phyloP scores from a whole-genome alignment of 257 asterid genomes.

The Rubia yunnanensis region DNA sequence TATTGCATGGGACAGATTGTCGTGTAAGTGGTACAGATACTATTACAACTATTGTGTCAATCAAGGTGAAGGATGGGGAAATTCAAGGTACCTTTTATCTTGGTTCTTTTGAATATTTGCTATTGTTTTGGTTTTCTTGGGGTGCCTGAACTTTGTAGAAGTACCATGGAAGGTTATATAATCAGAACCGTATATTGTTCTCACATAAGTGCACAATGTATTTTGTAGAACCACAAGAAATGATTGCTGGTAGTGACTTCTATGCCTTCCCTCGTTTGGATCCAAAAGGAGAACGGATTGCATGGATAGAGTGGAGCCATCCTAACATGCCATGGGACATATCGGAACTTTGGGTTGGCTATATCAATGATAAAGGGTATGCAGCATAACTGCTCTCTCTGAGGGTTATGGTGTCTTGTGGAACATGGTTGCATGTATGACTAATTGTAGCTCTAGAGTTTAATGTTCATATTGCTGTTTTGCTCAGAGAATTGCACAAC shows the following conservation, averaged over 20 bases:
- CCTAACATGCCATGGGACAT: slow-evolving; percentile 99
- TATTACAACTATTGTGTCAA: slow-evolving; percentile 64
- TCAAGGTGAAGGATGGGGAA: slow-evolving; percentile 32
- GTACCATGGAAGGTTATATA: background rate
- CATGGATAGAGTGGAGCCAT: slow-evolving; percentile 97
- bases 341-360: slow-evolving; percentile 98
- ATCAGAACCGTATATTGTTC: background rate
- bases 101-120: background rate
- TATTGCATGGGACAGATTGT: slow-evolving; percentile 41
- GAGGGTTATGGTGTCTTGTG: background rate
- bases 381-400: slow-evolving; percentile 10
- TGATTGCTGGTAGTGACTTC: slow-evolving; percentile 73
- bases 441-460: background rate
- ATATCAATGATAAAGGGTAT: slow-evolving; percentile 75
- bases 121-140: background rate
- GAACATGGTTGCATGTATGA: background rate
- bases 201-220: slow-evolving; percentile 3
- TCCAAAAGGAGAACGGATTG: slow-evolving; percentile 66
- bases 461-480: slow-evolving; percentile 5
- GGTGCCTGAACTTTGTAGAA: slow-evolving; percentile 1
- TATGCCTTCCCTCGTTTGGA: slow-evolving; percentile 94
- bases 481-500: slow-evolving; percentile 44
- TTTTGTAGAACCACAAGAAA: slow-evolving; percentile 60
- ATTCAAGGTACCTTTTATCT: slow-evolving; percentile 36
- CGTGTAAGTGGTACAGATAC: slow-evolving; percentile 60